Conservation (phyloP, 805 yeast species). For the Saturnispora besseyi region DNA sequence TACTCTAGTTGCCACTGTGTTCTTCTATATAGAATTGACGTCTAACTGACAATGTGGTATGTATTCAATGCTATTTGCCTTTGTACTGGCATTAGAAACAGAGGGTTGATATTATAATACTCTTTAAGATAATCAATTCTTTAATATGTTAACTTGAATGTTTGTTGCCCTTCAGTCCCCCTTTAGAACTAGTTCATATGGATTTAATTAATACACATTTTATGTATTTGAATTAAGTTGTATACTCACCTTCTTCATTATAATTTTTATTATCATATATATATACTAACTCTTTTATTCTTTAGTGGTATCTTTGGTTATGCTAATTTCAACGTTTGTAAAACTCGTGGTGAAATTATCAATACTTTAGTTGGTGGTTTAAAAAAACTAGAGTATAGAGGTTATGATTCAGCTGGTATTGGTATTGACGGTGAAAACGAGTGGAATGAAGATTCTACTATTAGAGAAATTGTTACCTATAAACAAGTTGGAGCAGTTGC, state of each 20-base stretch:
- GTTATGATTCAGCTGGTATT: slow-evolving; percentile 95
- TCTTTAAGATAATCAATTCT: background rate
- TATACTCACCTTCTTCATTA: no score
- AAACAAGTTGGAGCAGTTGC: slow-evolving; percentile 90
- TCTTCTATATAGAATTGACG: background rate
- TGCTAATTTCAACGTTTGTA: slow-evolving; percentile 89
- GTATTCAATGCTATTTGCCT: background rate
- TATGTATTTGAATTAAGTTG: no score
- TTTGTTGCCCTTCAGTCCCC: no score
- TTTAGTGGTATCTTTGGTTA: slow-evolving; percentile 93
- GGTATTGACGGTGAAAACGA: slow-evolving; percentile 83
- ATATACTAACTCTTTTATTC: background rate
- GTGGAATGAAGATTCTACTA: slow-evolving; percentile 24
- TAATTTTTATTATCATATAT: no score
- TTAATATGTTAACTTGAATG: no score
- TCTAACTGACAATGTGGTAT: background rate
- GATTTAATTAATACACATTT: no score
- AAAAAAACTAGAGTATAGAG: slow-evolving; percentile 87
- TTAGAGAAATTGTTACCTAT: slow-evolving; percentile 61
- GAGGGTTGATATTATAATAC: background rate
- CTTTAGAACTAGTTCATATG: no score
- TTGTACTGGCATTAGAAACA: background rate
- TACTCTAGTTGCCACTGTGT: background rate
- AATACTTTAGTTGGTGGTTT: slow-evolving; percentile 83
- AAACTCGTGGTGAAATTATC: slow-evolving; percentile 84